Evolutionary conservation across 495 filamentous ascomycete species (phyloP), one percentile per base, ranked within the genome.

Genomic region (Trichoderma parareesei): DNA sequence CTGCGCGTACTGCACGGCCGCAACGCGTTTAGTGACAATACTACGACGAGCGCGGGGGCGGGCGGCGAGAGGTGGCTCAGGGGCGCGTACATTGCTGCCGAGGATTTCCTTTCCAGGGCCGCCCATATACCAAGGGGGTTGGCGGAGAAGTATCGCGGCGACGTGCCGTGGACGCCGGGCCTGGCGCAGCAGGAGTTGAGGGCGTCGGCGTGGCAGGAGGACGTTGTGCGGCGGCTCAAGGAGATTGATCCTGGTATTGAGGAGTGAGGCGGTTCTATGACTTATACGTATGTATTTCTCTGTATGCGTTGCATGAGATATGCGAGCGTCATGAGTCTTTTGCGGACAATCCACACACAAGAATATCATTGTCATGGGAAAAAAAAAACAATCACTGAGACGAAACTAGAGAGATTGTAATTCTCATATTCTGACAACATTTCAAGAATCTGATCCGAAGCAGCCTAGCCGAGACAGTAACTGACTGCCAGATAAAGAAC

Each of bases 71-170:
- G 92, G 60, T 96, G 91, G 91, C 73, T 97, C 27, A 91, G 90
- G 71, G 93, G 93, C 4, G 79, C 90, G 0, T 97, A 97, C 77
- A 78, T 97, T 10, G 85, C 91, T 61, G 75, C 82, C 4, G 90
- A 96, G 76, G 84, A 83, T 2, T 85, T 87, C 55, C 64, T 72
- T 61, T 87, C 83, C 20, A 77, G 75, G 65, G 16, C 42, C 1
- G 16, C 38, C 0, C 33, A 44, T 48, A 10, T 66, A n/a, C 18
- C 61, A 63, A 57, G 11, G 49, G 49, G 49, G 20, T 2, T 57
- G 49, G 49, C 49, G 49, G 49, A 57, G 33, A 57, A 57, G 49
- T 57, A 57, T 37, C 49, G 49, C n/a, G 49, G 49, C 8, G 49
- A 57, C 8, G 3, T 13, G 49, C 6, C 20, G 20, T 57, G 49